Evolutionary conservation across 2,329 filamentous ascomycete species (phyloP).

Genomic region (Berkeleyomyces basicola): DNA sequence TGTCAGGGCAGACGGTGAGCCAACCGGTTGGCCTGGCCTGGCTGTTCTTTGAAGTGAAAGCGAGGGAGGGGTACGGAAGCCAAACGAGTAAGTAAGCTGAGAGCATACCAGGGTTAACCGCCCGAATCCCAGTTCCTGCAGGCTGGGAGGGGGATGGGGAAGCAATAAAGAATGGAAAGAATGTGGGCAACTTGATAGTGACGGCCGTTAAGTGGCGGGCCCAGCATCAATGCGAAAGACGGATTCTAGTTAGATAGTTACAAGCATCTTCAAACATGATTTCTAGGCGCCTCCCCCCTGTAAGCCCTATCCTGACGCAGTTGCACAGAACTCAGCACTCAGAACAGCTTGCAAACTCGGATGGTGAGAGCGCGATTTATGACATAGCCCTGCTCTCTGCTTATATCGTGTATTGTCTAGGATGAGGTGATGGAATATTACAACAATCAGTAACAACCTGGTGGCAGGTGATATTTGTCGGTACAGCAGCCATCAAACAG

Average conservation of each 20-base stretch:
- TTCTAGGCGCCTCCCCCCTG: not conserved
- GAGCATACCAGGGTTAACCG: not conserved
- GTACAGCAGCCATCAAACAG: not conserved
- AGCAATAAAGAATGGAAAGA: not conserved
- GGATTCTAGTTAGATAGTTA: not conserved
- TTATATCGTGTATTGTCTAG: no score
- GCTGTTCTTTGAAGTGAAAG: not conserved
- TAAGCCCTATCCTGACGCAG: not conserved
- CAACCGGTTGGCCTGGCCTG: not conserved
- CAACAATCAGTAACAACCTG: no score
- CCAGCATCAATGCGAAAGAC: not conserved
- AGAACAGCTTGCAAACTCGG: not conserved
- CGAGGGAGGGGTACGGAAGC: not conserved
- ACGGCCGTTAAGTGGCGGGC: not conserved
- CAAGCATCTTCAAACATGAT: not conserved
- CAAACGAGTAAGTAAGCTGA: not conserved
- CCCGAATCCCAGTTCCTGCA: not conserved
- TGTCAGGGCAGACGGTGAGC: slow-evolving; percentile 1
- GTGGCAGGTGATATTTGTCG: no score
- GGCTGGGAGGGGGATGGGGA: not conserved
- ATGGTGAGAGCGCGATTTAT: no score
- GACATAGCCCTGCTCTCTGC: no score
- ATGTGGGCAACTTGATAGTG: not conserved
- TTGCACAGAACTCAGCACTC: not conserved
- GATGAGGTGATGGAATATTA: no score